Conservation (phyloP, 2,329 filamentous ascomycete species). For the Talaromyces sp. region DNA sequence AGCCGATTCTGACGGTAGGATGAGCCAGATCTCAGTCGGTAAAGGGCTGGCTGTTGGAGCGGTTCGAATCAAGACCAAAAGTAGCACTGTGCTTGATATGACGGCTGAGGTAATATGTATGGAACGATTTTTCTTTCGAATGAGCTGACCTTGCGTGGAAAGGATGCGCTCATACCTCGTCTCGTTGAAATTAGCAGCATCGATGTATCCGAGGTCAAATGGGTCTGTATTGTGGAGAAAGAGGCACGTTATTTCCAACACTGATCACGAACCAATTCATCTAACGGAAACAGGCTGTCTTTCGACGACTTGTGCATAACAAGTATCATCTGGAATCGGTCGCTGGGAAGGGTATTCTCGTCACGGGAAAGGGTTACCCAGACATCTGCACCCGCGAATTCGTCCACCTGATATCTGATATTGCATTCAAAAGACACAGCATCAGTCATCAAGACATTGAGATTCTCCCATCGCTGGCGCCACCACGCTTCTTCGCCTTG, state of each 20-base stretch:
- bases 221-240: conserved; percentile 62
- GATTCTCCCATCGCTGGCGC: conserved; percentile 22
- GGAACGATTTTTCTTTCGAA: background rate
- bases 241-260: conserved; percentile 43
- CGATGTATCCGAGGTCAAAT: conserved; percentile 46
- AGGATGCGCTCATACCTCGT: conserved; percentile 55
- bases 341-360: conserved; percentile 48
- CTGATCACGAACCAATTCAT: background rate
- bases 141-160: background rate
- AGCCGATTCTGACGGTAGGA: background rate
- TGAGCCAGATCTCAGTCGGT: conserved; percentile 38
- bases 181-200: conserved; percentile 45
- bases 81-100: conserved; percentile 31
- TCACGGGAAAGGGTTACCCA: conserved; percentile 65
- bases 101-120: conserved; percentile 30
- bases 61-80: conserved; percentile 27
- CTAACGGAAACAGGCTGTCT: conserved; percentile 50
- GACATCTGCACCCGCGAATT: conserved; percentile 57
- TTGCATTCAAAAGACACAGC: conserved; percentile 11
- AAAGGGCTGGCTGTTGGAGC: conserved; percentile 44
- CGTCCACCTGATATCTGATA: conserved; percentile 44
- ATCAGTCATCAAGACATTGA: background rate
- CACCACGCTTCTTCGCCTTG: conserved; percentile 50
- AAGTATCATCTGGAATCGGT: conserved; percentile 43
- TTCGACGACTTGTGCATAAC: conserved; percentile 53